These are phyloP conservation scores for Xeromyces bisporus DNA, from an alignment of 495 filamentous ascomycete species.

Conservation along the genomic window DNA sequence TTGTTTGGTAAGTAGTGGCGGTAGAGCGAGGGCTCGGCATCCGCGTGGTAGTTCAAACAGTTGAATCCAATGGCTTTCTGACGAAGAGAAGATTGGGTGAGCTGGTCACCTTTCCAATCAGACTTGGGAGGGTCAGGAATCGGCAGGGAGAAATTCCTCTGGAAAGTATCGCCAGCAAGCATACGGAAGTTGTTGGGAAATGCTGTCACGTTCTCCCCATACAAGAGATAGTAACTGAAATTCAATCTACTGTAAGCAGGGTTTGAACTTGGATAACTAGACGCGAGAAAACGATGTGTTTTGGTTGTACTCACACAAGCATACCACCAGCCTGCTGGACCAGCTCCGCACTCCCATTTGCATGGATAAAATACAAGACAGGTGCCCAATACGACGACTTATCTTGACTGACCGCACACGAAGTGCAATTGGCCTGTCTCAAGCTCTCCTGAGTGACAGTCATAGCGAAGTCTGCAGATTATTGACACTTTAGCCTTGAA, in stretches of 20 bases:
- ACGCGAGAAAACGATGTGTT: background rate
- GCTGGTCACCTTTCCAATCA: conserved; percentile 41
- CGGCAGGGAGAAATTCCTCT: conserved; percentile 55
- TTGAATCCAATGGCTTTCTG: conserved; percentile 86
- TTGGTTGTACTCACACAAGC: conserved; percentile 29
- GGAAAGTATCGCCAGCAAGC: conserved; percentile 57
- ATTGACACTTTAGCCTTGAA: background rate
- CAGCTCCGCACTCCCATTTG: conserved; percentile 36
- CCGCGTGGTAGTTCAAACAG: conserved; percentile 56
- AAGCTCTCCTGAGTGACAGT: conserved; percentile 24
- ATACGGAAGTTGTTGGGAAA: conserved; percentile 73
- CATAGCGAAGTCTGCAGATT: conserved; percentile 30
- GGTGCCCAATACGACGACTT: conserved; percentile 49
- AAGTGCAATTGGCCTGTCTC: conserved; percentile 33
- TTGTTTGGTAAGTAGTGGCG: conserved; percentile 73
- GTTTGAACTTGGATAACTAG: conserved; percentile 1
- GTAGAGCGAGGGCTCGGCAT: conserved; percentile 51
- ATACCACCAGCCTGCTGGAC: conserved; percentile 40
- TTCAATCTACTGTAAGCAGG: background rate
- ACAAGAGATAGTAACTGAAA: conserved; percentile 59
- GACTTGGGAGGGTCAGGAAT: conserved; percentile 60
- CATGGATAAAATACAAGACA: conserved; percentile 36
- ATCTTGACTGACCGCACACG: conserved; percentile 41
- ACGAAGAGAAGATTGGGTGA: conserved; percentile 45
- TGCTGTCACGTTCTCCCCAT: conserved; percentile 44